Evolutionary conservation across 306 rosid genomes (phyloP), one percentile per base, ranked within the genome.

Genomic region (Hippophae gyantsensis): DNA sequence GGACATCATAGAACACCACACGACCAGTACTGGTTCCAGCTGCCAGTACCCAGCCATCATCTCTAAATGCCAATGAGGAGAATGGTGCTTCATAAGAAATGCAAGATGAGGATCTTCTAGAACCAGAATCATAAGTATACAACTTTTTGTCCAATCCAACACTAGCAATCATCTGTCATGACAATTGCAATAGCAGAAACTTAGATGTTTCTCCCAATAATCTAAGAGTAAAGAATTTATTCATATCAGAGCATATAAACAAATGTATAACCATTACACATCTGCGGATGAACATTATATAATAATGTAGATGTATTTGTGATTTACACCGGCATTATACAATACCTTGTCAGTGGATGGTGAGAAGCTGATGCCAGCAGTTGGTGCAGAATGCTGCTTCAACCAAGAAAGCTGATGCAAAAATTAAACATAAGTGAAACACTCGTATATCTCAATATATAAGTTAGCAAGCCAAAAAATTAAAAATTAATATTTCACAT

Each of bases 351-450:
- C 99, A 70, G 81, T 93, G 74, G 97, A 82, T 53, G 97, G 94
- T 62, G 97, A 93, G 82, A 93, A 88, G 83, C 97, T 74, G 81
- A 89, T 76, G 69, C 95, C 99, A 70, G 97, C 97, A 69, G 95
- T 81, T 56, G 99, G 99, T 26, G 99, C 99, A 62, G 97, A 89
- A 78, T 93, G 99, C 78, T 86, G 99, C 81, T 88, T 93, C 84
- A 72, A 68, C 99, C 99, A 93, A 63, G 99, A 88, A 57, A 81
- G 77, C 99, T 93, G 70, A 43, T 32, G 38, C 38, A 65, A 59
- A 60, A 50, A 8, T n/a, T 12, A 13, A 49, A 49, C 7, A 49
- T 3, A 13, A 49, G 13, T 12, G 50, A 46, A 6, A 46, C 10
- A 8, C 10, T 46, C 10, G 3, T 46, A 46, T 8, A 9, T 46